Evolutionary conservation across 352 stramenopile genomes (phyloP), one percentile per base, ranked within the genome.

Genomic region (Peronospora farinosa): DNA sequence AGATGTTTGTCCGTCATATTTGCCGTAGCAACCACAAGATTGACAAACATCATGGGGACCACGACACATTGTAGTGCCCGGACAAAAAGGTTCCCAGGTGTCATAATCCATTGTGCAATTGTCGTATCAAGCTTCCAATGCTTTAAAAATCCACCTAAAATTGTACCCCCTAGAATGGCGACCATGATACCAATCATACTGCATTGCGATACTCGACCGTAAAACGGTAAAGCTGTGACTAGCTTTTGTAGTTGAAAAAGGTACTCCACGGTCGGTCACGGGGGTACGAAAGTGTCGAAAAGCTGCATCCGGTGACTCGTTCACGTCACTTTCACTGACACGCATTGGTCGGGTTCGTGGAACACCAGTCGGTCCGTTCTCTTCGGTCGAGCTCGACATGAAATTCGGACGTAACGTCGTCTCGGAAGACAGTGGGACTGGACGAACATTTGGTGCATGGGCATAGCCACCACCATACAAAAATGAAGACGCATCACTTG

Each of bases 21-120:
- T 3, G 78, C 73, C 2, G 86, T 72, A 4, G 71, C 71, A 10
- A 88, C 74, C 13, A 73, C 78, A 33, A 92, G 45, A 58, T 89
- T 88, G 17, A 88, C 71, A 44, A 92, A 86, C 46, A 90, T 76
- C 45, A 90, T 74, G 16, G 78, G 78, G 48, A 90, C 61, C 47
- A 92, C 78, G 32, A 92, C 57, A 57, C 81, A 92, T 63, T 86
- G 65, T 21, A 90, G 71, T 2, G 77, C 78, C 25, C 78, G 78
- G 5, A 89, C 65, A 60, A 85, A 88, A 19, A 92, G 65, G 39
- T 86, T 73, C 0, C 81, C 81, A 0, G 81, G 78, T 6, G 79
- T 76, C 55, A 74, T 78, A 57, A 91, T 64, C 74, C 75, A 88
- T 50, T 82, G 47, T 6, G 72, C 67, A 15, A 69, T 60, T 15